These are phyloP conservation scores for Aspergillus conjunctus DNA, from an alignment of 495 filamentous ascomycete genomes.

Conservation along the genomic window DNA sequence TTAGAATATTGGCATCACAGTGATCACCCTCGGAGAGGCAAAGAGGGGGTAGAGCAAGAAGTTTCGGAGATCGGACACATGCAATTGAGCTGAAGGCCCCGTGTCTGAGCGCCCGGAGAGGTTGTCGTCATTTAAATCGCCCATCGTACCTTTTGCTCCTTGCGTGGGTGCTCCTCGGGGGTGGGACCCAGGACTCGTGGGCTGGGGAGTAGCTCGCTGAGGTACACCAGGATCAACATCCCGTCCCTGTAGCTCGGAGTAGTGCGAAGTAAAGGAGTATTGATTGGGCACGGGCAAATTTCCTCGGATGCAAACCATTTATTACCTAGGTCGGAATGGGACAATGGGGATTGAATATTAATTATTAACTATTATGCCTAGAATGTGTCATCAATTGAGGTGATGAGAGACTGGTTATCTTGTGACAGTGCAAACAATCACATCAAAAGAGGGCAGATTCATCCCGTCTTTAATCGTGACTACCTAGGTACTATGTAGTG, in stretches of 20 bases:
- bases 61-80: neutral
- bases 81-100: neutral
- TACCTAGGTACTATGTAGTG: too few relatives aligned
- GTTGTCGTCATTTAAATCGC: neutral
- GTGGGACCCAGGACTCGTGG: neutral
- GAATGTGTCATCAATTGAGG: too few relatives aligned
- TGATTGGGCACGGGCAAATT: neutral
- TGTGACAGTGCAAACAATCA: too few relatives aligned
- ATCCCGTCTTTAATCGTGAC: too few relatives aligned
- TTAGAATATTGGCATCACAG: neutral
- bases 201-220: too few relatives aligned
- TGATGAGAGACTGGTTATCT: too few relatives aligned
- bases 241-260: neutral
- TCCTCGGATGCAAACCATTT: neutral
- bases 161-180: neutral
- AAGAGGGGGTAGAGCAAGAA: neutral
- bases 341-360: too few relatives aligned
- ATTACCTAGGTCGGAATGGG: too few relatives aligned
- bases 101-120: neutral
- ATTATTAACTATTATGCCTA: too few relatives aligned
- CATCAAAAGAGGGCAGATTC: too few relatives aligned
- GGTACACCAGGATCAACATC: neutral
- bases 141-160: neutral
- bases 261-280: neutral
- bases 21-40: neutral